Evolutionary conservation across 1,284 basidiomycete genomes (phyloP), one percentile per base, ranked within the genome.

Genomic region (Phenoliferia sp.): DNA sequence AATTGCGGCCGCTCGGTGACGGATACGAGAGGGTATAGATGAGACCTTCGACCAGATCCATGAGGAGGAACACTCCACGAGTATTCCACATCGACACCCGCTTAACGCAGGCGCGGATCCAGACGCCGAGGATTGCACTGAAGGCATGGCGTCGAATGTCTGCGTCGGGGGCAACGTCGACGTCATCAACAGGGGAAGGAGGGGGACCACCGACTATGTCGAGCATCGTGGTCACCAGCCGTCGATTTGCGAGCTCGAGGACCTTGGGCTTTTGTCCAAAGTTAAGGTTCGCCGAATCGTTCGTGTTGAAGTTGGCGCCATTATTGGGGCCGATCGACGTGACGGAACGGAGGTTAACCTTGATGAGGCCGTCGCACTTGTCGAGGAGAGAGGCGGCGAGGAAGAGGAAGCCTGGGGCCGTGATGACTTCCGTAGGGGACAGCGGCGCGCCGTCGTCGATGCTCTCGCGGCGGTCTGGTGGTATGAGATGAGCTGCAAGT

Each of bases 11-110:
- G 32, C 65, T 32, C 0, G 74, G 65, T 0, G 68, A 15, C 3
- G 76, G 73, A 34, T 74, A 76, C 19, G 72, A 66, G 29, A 78
- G 72, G 17, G 73, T 73, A 63, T 75, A 77, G 56, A 77, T 68
- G 32, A 77, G 65, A 15, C 36, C 62, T n/a, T 70, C 77, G 62
- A 78, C 54, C 10, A 76, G 63, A 48, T 78, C 77, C 29, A 76
- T 66, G 4, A 78, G 67, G n/a, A 77, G 72, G 68, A 82, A 83
- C 29, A 83, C 80, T 17, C 81, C 80, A 64, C 81, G 79, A 19
- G 81, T 81, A 26, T 82, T 81, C 73, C 81, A 83, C 70, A 83
- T 73, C 60, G 78, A 80, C n/a, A 82, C 83, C 61, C 80, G 78
- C 66, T 78, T 79, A 66, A 82, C 80, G 54, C 80, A 74, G 55